Evolutionary conservation across 495 filamentous ascomycete genomes (phyloP).

Genomic region (Hypoxylon lienhwacheense): DNA sequence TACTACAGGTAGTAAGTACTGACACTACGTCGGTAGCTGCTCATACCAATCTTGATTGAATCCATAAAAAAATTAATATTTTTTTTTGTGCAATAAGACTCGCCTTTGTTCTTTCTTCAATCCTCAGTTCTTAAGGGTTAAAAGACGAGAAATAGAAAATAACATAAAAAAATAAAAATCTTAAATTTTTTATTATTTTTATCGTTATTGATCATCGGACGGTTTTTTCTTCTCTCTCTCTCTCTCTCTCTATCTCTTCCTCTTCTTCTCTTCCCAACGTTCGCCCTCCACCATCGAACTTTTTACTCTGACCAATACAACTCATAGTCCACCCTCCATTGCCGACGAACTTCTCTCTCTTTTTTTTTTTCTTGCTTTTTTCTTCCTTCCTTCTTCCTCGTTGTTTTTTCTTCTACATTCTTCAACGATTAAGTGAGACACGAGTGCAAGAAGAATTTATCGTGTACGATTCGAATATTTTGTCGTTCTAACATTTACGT

Average conservation of each 20-base stretch:
- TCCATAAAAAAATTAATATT: constrained; percentile 33
- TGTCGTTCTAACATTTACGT: constrained; percentile 36
- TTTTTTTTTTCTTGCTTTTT: constrained; percentile 38
- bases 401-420: constrained; percentile 29
- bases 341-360: constrained; percentile 32
- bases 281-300: constrained; percentile 22
- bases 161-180: no score
- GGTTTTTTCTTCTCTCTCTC: no score
- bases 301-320: constrained; percentile 24
- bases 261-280: constrained; percentile 25
- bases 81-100: constrained; percentile 35
- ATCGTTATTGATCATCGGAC: constrained; percentile 28
- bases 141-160: constrained; percentile 30
- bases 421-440: constrained; percentile 30
- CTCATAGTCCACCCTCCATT: constrained; percentile 34
- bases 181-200: no score
- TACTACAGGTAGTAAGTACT: no score
- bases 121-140: constrained; percentile 24
- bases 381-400: constrained; percentile 33
- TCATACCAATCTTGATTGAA: constrained; percentile 23
- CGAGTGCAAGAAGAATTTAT: constrained; percentile 16
- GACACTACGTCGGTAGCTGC: no score
- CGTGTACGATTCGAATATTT: constrained; percentile 29
- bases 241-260: no score
- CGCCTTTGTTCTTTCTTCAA: constrained; percentile 30